Base-by-base conservation (phyloP, 164 flowering plant species). In the Vitis cinerea region DNA sequence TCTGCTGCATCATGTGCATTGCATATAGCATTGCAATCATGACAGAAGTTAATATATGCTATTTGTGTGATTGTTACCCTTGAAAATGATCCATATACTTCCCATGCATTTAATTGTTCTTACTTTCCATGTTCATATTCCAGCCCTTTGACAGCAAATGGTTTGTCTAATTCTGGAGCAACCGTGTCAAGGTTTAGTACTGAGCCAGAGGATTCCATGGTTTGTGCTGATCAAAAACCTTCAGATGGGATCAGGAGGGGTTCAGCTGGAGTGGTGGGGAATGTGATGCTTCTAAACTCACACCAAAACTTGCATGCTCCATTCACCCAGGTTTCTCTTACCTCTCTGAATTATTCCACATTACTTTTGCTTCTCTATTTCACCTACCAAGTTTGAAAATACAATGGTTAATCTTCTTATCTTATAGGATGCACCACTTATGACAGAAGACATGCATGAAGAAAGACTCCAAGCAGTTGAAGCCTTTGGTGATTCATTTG, bases 371-470 rank as follows among this genome's bases (percentile, higher is more conserved):
- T 61, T 27, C 7, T 27, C 9, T 30, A 29, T 19, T 65, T 48
- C 16, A 57, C 71, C 37, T 8, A 52, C 9, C 9, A 69, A 53
- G 11, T 61, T 30, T 23, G 50, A 47, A 17, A 29, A 65, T 11
- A 58, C 17, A n/a, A 23, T 19, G 50, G 10, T n/a, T 53, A 30
- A 54, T 27, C 31, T 49, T 50, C 30, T 49, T 48, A 44, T n/a
- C 27, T 78, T 70, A 37, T 74, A 96, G 99, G 94, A 93, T 69
- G 80, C 97, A 27, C 98, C 98, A 64, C 82, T 89, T 52, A 96
- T 96, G 99, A 96, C 99, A 51, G 99, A 96, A 81, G 99, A 96
- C 79, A 96, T 96, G 98, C 98, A 96, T 80, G 98, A 96, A 83
- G 99, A 96, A 68, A 83, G 98, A 66, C 85, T 96, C 4, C 91